Conservation (phyloP, 2,329 filamentous ascomycete species). For the Diplodia scrobiculata region DNA sequence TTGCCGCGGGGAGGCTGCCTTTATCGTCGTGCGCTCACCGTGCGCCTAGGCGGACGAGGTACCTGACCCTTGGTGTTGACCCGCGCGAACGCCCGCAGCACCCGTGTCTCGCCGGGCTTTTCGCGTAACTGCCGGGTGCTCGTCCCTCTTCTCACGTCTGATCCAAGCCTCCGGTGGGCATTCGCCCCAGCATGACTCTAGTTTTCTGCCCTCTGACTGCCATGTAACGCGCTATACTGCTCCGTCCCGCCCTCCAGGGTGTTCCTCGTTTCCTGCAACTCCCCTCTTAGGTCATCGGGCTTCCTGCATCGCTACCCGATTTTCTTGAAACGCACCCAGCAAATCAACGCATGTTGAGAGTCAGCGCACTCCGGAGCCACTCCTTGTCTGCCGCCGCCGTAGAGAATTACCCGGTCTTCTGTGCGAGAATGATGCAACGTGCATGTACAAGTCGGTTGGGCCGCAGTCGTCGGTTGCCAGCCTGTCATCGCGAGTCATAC, state of each 20-base stretch:
- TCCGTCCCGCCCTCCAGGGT: neutral
- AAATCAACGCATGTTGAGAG: conserved; percentile 2
- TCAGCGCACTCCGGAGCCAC: conserved; percentile 6
- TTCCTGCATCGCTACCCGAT: conserved; percentile 26
- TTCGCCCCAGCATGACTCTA: neutral
- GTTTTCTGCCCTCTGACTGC: neutral
- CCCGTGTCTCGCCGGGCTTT: neutral
- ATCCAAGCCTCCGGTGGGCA: neutral
- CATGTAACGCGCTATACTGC: neutral
- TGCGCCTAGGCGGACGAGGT: neutral
- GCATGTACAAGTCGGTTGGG: neutral
- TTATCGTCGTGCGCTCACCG: conserved; percentile 7
- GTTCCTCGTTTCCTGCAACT: conserved; percentile 18
- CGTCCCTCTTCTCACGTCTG: neutral
- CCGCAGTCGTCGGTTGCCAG: neutral
- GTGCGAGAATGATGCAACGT: neutral
- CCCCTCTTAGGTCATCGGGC: conserved; percentile 5
- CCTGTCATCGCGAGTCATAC: conserved; percentile 8
- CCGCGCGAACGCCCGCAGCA: neutral
- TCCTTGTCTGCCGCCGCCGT: neutral
- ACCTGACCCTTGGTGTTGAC: conserved; percentile 19
- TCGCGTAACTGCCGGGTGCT: neutral
- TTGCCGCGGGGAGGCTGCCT: neutral
- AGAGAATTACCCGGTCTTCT: neutral
- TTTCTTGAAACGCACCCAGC: conserved; percentile 5